These are phyloP conservation scores for Monilinia polystroma DNA, from an alignment of 2,329 filamentous ascomycete species.

Conservation along the genomic window DNA sequence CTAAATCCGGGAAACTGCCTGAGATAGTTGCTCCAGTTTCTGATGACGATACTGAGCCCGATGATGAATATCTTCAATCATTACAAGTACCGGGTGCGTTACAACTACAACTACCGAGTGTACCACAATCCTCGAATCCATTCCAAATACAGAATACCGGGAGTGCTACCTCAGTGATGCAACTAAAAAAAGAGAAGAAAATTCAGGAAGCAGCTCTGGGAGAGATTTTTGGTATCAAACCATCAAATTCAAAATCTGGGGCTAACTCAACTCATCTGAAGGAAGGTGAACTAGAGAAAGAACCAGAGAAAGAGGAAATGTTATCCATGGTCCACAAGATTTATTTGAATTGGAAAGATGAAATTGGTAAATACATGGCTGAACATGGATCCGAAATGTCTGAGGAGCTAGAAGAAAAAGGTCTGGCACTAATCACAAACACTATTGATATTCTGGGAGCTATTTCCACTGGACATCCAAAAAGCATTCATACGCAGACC, in stretches of 20 bases:
- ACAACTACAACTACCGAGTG: neutral
- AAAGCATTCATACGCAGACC: neutral
- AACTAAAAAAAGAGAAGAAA: constrained; percentile 54
- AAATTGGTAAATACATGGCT: neutral
- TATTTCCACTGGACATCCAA: neutral
- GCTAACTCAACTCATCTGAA: neutral
- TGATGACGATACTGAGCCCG: constrained; percentile 53
- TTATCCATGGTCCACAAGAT: neutral
- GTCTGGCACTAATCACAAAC: too few species aligned
- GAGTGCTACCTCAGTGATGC: constrained; percentile 48
- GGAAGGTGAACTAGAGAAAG: neutral
- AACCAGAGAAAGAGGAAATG: constrained; percentile 20
- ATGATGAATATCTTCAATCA: constrained; percentile 54
- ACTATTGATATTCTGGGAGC: neutral
- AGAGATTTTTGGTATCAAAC: constrained; percentile 53
- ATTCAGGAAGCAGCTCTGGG: constrained; percentile 54
- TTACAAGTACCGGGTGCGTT: constrained; percentile 22
- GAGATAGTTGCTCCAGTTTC: constrained; percentile 47
- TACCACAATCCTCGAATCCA: too few species aligned
- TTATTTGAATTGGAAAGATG: neutral
- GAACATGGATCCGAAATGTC: neutral
- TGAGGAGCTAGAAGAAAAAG: too few species aligned
- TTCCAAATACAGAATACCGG: constrained; percentile 30
- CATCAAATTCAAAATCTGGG: constrained; percentile 2
- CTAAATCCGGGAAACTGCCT: constrained; percentile 47